Conservation (phyloP, 2,329 filamentous ascomycete genomes). For the Ceratocystis ficicola region DNA sequence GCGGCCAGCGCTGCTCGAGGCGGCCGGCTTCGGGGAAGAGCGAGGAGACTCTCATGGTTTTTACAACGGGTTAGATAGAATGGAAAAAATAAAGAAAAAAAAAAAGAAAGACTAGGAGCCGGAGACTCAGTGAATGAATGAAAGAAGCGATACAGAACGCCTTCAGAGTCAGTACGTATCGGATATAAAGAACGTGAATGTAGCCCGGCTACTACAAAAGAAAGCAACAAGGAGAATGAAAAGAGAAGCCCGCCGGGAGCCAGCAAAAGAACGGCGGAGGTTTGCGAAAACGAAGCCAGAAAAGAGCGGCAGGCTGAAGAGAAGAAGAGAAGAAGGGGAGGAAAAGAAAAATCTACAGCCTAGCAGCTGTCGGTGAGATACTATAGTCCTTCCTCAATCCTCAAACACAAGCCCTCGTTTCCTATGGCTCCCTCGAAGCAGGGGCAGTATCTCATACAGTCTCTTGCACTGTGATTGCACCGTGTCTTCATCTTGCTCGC, state of each 20-base stretch:
- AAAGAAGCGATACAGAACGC: background rate
- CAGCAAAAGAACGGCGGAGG: conserved; percentile 11
- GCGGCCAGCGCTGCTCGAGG: conserved; percentile 12
- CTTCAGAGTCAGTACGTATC: background rate
- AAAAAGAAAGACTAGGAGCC: conserved; percentile 14
- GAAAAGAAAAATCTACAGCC: background rate
- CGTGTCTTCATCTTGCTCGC: background rate
- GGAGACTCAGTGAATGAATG: conserved; percentile 2
- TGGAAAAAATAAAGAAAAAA: background rate
- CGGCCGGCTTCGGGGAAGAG: conserved; percentile 9
- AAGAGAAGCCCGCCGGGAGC: conserved; percentile 19
- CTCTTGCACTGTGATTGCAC: background rate
- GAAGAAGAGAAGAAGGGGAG: conserved; percentile 11
- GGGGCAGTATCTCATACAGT: background rate
- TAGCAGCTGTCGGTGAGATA: background rate
- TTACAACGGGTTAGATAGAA: background rate
- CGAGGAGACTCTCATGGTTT: conserved; percentile 18
- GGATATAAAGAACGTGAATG: conserved; percentile 10
- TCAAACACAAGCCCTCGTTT: conserved; percentile 6
- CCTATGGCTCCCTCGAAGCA: background rate
- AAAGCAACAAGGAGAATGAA: conserved; percentile 7
- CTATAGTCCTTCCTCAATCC: background rate
- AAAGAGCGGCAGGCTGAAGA: conserved; percentile 7
- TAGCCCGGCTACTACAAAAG: conserved; percentile 21
- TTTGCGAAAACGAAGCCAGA: background rate